Base-by-base conservation (phyloP, 805 yeast species). In the Suhomyces kilbournensis region DNA sequence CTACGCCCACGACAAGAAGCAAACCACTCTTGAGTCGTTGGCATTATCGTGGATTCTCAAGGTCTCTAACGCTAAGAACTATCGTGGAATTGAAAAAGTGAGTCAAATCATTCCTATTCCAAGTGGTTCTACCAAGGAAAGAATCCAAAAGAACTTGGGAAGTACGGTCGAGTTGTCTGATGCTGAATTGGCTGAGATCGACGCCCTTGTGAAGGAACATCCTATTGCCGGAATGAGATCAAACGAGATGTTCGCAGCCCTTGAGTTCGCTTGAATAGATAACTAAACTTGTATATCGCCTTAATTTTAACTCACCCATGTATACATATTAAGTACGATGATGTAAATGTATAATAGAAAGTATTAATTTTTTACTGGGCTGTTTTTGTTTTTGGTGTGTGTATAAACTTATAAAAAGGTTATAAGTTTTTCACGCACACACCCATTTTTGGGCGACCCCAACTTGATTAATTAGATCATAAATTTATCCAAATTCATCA, bases 101-200 rank as follows among this genome's bases (percentile, higher is more conserved):
- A 80, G 91, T 22, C 74, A 70, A 53, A 76, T 89, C 44, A 63
- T 91, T 46, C 96, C 97, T 32, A 87, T 91, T 65, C 97, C 97
- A 19, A 85, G 92, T 49, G 85, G 89, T 3, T 78, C 90, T 5
- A 79, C 84, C 38, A 66, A 71, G 3, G 72, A 67, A 8, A 84
- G 89, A 65, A 82, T 86, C 15, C 74, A 76, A 46, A 87, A 82
- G 63, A 91, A 90, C 69, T 73, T 80, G 56, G 66, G 62, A 10
- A 69, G 74, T 20, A 67, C 65, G 46, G 58, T 80, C 46, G 66
- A 68, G 12, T 70, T 90, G 50, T 65, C 83, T 2, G 83, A 79
- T n/a, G 79, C 64, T 0, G 90, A 87, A 52, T 77, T 86, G 56
- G 67, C 69, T 0, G 79, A 78, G 52, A 74, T 89, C 54, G 77